Conservation (phyloP, 129 eudicot species). For the Calendula officinalis region DNA sequence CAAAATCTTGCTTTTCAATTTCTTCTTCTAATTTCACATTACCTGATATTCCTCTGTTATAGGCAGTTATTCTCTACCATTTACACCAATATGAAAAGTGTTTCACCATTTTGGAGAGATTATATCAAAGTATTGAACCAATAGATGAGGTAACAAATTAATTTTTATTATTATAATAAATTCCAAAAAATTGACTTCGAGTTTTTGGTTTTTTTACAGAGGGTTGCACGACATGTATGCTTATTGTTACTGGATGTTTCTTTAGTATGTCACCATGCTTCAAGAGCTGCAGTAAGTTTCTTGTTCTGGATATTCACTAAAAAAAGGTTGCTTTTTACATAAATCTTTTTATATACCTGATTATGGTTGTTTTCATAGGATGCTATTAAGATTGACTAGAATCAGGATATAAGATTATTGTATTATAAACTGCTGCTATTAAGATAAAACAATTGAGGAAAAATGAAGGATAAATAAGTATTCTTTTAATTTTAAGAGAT, state of each 20-base stretch:
- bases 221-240: conserved; percentile 74
- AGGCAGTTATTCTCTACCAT: conserved; percentile 79
- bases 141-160: conserved; percentile 63
- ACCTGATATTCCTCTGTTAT: conserved; percentile 23
- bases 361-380: neutral
- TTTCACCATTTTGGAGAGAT: conserved; percentile 59
- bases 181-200: neutral
- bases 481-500: neutral
- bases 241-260: conserved; percentile 86
- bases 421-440: conserved; percentile 10
- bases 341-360: neutral
- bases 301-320: conserved; percentile 17
- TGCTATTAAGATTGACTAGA: conserved; percentile 17
- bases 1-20: conserved; percentile 14
- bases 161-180: neutral
- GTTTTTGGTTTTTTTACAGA: conserved; percentile 44
- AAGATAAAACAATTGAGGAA: neutral
- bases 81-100: conserved; percentile 72
- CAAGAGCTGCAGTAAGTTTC: conserved; percentile 76
- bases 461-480: neutral
- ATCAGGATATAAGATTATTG: neutral
- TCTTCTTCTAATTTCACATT: neutral
- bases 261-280: conserved; percentile 55
- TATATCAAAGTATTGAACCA: conserved; percentile 85
- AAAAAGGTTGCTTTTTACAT: conserved; percentile 6